Evolutionary conservation across 305 asterid species (phyloP).

Genomic region (Rubia tinctorum): DNA sequence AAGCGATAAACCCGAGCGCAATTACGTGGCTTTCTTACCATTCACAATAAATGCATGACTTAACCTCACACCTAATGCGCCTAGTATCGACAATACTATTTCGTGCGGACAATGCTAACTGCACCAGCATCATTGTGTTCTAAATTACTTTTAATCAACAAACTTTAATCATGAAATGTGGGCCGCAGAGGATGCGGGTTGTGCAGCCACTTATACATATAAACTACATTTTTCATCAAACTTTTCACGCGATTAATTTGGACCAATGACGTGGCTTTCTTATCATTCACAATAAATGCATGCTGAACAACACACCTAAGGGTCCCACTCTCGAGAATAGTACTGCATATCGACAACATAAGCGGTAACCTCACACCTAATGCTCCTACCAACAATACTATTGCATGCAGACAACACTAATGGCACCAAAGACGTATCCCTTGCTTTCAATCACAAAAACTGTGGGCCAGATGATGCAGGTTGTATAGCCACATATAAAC

Average conservation of each 20-base stretch:
- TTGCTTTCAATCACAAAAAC: background rate
- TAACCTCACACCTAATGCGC: background rate
- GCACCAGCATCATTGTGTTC: background rate
- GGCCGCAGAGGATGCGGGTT: too few relatives aligned
- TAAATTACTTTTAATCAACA: too few relatives aligned
- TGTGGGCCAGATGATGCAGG: background rate
- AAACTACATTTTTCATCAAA: background rate
- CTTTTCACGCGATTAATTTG: background rate
- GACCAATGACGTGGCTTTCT: background rate
- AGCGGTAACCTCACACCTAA: conserved; percentile 1
- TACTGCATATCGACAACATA: background rate
- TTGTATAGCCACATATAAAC: background rate
- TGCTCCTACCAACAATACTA: background rate
- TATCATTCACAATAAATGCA: background rate
- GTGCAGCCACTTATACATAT: too few relatives aligned
- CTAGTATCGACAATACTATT: background rate
- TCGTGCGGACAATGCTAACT: background rate
- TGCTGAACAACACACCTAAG: background rate
- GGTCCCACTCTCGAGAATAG: background rate
- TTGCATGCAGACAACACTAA: background rate
- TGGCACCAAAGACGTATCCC: conserved; percentile 1
- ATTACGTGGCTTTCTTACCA: conserved; percentile 1
- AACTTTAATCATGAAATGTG: too few relatives aligned
- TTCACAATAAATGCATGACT: background rate
- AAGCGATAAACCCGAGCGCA: background rate